Percentiles rank a stretch among this genome's conserved stretches.
phyloP scores from a whole-genome alignment of 2,329 filamentous ascomycete species.

The Basipetospora chlamydospora region DNA sequence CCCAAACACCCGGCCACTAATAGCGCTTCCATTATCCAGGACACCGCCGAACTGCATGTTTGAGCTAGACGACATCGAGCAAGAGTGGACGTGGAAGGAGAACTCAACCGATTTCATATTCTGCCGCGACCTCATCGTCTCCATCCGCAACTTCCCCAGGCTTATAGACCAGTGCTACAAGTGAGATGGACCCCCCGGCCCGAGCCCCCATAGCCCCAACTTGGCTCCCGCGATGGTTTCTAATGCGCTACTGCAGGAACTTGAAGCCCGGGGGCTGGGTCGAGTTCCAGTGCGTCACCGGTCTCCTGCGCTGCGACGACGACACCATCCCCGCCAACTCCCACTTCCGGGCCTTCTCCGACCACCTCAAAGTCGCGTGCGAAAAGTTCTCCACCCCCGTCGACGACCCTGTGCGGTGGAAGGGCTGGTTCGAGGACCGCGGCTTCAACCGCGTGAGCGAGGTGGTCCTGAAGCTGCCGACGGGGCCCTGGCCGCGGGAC shows the following conservation, averaged over 20 bases:
- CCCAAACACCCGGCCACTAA: too few relatives aligned
- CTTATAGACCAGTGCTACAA: conserved; percentile 20
- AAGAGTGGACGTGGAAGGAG: conserved; percentile 27
- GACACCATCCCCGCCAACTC: conserved; percentile 14
- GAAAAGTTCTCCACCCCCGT: conserved; percentile 18
- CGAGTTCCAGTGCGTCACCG: conserved; percentile 23
- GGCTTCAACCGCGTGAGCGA: conserved; percentile 14
- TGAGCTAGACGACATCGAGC: conserved; percentile 46
- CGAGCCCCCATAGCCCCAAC: background rate
- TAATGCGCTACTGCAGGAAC: too few relatives aligned
- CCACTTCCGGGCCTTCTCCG: conserved; percentile 13
- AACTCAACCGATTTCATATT: conserved; percentile 44
- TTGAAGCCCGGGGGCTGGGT: conserved; percentile 39
- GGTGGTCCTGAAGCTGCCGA: conserved; percentile 15
- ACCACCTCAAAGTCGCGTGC: conserved; percentile 14
- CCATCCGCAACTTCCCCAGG: conserved; percentile 16
- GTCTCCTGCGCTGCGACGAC: conserved; percentile 20
- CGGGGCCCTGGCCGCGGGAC: conserved; percentile 32
- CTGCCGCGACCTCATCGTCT: conserved; percentile 33
- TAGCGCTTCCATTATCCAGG: conserved; percentile 29
- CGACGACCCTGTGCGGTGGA: conserved; percentile 12
- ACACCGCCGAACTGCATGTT: conserved; percentile 48
- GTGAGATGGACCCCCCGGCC: conserved; percentile 9
- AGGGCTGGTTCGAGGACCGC: conserved; percentile 11
- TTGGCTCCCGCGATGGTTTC: too few relatives aligned